Base-by-base conservation (phyloP, 2,329 filamentous ascomycete genomes). In the Aureobasidium sp. region DNA sequence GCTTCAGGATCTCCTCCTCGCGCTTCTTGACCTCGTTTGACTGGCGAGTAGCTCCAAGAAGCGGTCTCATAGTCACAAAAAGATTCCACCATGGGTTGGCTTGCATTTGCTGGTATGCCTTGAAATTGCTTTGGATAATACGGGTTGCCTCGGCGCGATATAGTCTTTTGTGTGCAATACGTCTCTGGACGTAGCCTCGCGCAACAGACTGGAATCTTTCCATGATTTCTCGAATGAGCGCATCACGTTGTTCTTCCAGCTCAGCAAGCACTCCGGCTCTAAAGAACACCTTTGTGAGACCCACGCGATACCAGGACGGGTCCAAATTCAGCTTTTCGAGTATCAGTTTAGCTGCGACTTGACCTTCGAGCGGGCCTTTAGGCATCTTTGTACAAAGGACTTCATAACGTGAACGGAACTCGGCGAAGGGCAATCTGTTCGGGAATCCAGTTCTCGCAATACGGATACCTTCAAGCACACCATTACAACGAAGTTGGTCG, bases 71-170 rank as follows among this genome's bases (percentile, higher is more conserved):
- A 70, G 90, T 89, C 7, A 92, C 87, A 67, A 97, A 90, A 5
- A 99, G 82, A 68, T 90, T 88, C 95, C 95, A 99, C 95, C 95
- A 99, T 1, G 94, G 94, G 70, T 92, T 97, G 48, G 90, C 84
- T 69, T 90, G 92, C 26, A 99, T 84, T 63, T 95, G 86, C 5
- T 95, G 83, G 69, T 99, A 99, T 2, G 94, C 87, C 56, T 91
- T 87, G 73, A 99, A 94, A 73, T 99, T 99, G 46, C 87, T 85
- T 72, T 97, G 93, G 53, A 99, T 94, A 66, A 99, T 95, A 17
- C 90, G 84, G 0, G 93, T 96, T 1, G 94, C 94, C 72, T 99
- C 94, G 0, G 93, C 90, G 36, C 95, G 87, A 73, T 99, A 99
- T 0, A 99, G 81, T 27, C 92, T 86, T 74, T 99, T 99, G 79